Evolutionary conservation across 2,329 filamentous ascomycete species (phyloP), one percentile per base, ranked within the genome.

Genomic region (Escovopsis sp.): DNA sequence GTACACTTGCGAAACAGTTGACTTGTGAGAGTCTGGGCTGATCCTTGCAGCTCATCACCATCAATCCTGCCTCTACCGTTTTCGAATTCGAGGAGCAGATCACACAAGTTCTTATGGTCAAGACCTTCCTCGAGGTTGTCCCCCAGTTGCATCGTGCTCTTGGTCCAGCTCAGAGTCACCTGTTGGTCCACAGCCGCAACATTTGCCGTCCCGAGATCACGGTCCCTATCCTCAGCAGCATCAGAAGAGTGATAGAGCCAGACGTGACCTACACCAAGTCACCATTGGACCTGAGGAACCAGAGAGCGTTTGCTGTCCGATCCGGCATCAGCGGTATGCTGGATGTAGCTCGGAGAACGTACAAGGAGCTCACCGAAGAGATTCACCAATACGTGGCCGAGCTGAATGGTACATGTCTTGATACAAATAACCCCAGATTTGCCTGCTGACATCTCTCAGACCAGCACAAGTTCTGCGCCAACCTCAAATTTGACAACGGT

Each of bases 221-320:
- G 5, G 63, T 66, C 15, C 67, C 70, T 1, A 71, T 89, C 3
- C 66, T 80, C 37, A 63, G 71, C 2, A 61, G 82, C 2, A 87
- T 98, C 41, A 64, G 73, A 37, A 63, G 68, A 12, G 75, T 75
- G 0, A 80, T 98, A 50, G 91, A 96, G 48, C 73, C 83, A 8
- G 84, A 94, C 55, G 84, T 87, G 0, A 74, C 71, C 0, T 93
- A 83, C 51, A 82, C 85, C 45, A 84, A 73, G 38, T 77, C 80
- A 19, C 82, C 91, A 0, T 69, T 96, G 4, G 89, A 95, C 47
- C 68, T 94, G 44, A 75, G 88, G 12, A 94, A 95, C 47, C 89
- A 96, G 56, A 72, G 89, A 48, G 85, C 82, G 1, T 95, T 93
- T 63, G 89, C 89, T 19, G 81, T 96, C 30, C 91, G 82, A 64